A percentile compares a stretch with the other conserved stretches of the same genome.
Evolutionary conservation across 768 basidiomycete species (phyloP).

Genomic region (Mycena leptocephala): DNA sequence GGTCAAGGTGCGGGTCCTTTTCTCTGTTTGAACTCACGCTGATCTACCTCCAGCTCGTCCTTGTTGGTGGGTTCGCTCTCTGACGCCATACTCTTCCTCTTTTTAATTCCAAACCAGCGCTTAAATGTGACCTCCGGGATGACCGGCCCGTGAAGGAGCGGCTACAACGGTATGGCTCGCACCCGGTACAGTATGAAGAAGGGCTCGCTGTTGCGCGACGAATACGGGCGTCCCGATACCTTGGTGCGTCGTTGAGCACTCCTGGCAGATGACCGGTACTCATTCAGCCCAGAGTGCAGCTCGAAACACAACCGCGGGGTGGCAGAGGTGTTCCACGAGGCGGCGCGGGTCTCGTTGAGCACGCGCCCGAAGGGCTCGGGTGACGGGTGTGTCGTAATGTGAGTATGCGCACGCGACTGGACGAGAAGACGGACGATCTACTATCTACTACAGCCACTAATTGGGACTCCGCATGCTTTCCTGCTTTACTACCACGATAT

Average conservation of each 20-base stretch:
- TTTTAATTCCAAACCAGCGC: constrained; percentile 65
- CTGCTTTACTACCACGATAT: constrained; percentile 23
- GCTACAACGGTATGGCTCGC: constrained; percentile 77
- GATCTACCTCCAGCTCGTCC: constrained; percentile 74
- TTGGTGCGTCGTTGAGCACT: constrained; percentile 62
- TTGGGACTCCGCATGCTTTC: constrained; percentile 29
- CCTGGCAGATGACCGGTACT: not conserved
- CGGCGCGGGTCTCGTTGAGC: constrained; percentile 87
- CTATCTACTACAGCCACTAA: constrained; percentile 29
- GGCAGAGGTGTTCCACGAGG: constrained; percentile 93
- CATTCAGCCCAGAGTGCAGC: constrained; percentile 82
- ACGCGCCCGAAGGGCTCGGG: constrained; percentile 79
- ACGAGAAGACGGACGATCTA: constrained; percentile 1
- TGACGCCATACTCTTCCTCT: constrained; percentile 20
- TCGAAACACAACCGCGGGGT: constrained; percentile 98
- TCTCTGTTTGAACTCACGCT: constrained; percentile 12
- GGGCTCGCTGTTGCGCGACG: constrained; percentile 90
- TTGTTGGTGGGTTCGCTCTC: constrained; percentile 80
- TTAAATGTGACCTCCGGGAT: constrained; percentile 97
- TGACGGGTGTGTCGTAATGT: constrained; percentile 76
- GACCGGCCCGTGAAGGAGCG: constrained; percentile 82
- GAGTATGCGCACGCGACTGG: constrained; percentile 43
- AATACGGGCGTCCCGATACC: constrained; percentile 94
- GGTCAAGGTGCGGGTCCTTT: constrained; percentile 78
- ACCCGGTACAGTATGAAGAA: constrained; percentile 93